Conservation (phyloP, 2,329 filamentous ascomycete genomes). For the Trichoderma brevicompactum region DNA sequence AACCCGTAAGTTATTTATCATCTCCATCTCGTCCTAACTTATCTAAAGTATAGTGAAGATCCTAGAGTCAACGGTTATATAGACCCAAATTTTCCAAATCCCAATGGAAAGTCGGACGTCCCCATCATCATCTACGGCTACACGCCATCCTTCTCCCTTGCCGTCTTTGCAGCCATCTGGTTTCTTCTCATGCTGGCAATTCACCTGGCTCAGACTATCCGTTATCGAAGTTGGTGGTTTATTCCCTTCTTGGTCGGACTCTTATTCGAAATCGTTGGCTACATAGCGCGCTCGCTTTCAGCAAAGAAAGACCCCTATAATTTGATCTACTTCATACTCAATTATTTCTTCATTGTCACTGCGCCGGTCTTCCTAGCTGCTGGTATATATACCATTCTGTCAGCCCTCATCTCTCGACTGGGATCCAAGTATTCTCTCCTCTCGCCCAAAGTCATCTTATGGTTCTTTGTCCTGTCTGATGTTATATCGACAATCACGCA, state of each 20-base stretch:
- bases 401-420: slow-evolving; percentile 52
- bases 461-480: slow-evolving; percentile 59
- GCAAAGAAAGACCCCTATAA: slow-evolving; percentile 56
- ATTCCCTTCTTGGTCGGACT: slow-evolving; percentile 50
- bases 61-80: slow-evolving; percentile 45
- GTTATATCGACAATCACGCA: slow-evolving; percentile 58
- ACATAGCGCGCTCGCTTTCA: slow-evolving; percentile 53
- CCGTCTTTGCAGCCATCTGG: slow-evolving; percentile 48
- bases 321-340: slow-evolving; percentile 59
- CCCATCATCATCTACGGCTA: slow-evolving; percentile 57
- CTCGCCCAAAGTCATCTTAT: slow-evolving; percentile 52
- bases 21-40: background rate
- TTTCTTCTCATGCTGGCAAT: slow-evolving; percentile 48
- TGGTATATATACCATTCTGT: slow-evolving; percentile 59
- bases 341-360: slow-evolving; percentile 65
- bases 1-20: background rate
- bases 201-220: slow-evolving; percentile 45
- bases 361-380: slow-evolving; percentile 63
- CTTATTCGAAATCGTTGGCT: slow-evolving; percentile 55
- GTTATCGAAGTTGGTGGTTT: slow-evolving; percentile 52
- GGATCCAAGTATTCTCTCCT: slow-evolving; percentile 50
- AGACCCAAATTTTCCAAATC: slow-evolving; percentile 58
- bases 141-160: slow-evolving; percentile 51
- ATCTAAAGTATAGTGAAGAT: background rate
- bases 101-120: slow-evolving; percentile 50